Evolutionary conservation across 768 basidiomycete genomes (phyloP), one percentile per base, ranked within the genome.

Genomic region (Leucocoprinus sp.): DNA sequence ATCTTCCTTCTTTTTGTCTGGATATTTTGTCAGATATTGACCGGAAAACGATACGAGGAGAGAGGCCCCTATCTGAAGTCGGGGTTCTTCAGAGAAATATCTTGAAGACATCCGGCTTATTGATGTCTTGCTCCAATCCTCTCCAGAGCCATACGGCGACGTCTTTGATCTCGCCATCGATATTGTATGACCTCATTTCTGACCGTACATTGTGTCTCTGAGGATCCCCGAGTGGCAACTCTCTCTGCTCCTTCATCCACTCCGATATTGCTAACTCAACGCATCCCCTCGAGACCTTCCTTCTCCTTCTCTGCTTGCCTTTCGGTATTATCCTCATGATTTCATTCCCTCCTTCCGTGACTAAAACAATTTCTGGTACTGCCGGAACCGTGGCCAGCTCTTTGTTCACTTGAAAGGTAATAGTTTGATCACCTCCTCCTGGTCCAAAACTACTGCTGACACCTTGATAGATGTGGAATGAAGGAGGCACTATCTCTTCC

Each of bases 111-210:
- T 48, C 18, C 4, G 18, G 8, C 4, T 6, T 19, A 3, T 39
- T 15, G 5, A 34, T 22, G 6, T 41, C 17, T 19, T 42, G 46
- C 18, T 36, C 39, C 5, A 48, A 14, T 5, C 46, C 46, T 17
- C n/a, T 41, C 46, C 46, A 48, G 2, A 48, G 12, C 46, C 39
- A 48, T n/a, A 48, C 46, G 2, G 18, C 12, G 4, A 24, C 46
- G 18, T 19, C 33, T 18, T 5, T 27, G 24, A 12, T 17, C 22
- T 36, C 39, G 8, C 39, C 39, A 15, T 36, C 24, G 8, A 27
- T 24, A 5, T 17, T 21, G 11, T 26, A 48, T 5, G 11, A 8
- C 3, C 19, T n/a, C 19, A 14, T 12, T 4, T 9, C 17, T 1
- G 21, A 23, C 39, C 27, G n/a, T 22, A 48, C 22, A 2, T 35